Evolutionary conservation across 768 basidiomycete genomes (phyloP), one percentile per base, ranked within the genome.

Genomic region (Trametes punicea): DNA sequence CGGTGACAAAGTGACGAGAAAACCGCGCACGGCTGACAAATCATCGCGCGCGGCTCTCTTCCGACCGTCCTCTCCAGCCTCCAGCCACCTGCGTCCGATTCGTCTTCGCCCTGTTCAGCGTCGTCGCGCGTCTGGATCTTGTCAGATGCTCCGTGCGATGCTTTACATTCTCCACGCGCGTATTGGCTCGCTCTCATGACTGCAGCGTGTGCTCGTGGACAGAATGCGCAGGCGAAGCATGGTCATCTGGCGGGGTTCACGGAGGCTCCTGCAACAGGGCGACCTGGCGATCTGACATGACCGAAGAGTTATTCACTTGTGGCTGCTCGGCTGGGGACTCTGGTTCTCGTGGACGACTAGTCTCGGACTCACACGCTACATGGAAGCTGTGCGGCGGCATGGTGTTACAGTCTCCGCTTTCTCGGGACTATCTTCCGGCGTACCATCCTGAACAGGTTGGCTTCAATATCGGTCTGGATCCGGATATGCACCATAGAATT

Each of bases 1-100:
- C 57, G 42, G 18, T 41, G 52, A 58, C 59, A 58, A 57, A 52
- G 23, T 49, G 46, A 51, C 42, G 56, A 51, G 44, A 41, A 41
- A 49, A 39, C 39, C 46, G 31, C 46, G 48, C 31, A 25, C 42
- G 46, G 46, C 55, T 60, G 58, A 63, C 57, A 53, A 63, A 60
- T 56, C 25, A 10, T 44, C 36, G 47, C 34, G 31, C 48, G 48
- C 5, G 30, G 2, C 16, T 41, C 45, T 39, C 49, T 51, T 26
- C 23, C 46, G 13, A 9, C 56, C 34, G 34, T n/a, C 15, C 33
- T 18, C 38, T 26, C 20, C 50, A 40, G 27, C 31, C 46, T n/a
- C 54, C 36, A 31, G 54, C 29, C 52, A 26, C 11, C 41, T 45
- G 30, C 21, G 16, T n/a, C 49, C 39, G 42, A 33, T 42, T 30